Evolutionary conservation across 2,329 filamentous ascomycete species (phyloP), one percentile per base, ranked within the genome.

Genomic region (Phyllosticta capitalensis): DNA sequence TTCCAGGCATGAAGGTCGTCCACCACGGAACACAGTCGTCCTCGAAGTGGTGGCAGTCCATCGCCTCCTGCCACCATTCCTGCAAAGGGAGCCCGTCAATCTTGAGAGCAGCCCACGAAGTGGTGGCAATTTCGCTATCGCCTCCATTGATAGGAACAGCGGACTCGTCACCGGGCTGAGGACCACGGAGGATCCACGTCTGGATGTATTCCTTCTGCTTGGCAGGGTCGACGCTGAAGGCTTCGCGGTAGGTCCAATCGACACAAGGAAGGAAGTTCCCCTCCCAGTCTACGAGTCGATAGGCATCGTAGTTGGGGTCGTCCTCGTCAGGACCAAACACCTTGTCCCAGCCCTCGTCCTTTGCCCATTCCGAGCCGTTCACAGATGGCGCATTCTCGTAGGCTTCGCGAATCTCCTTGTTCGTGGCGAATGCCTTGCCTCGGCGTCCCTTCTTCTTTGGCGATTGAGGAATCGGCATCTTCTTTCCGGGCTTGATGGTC

Each of bases 251-350:
- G 30, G 30, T 38, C 30, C 30, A 38, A 38, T 38, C 30, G 30
- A 38, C 30, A 21, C 79, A 70, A 2, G 78, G 77, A 24, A 75
- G 67, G 68, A 74, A 75, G 7, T 75, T 68, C 12, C 78, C 77
- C 55, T 76, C 70, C 74, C 75, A 81, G 59, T 77, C 77, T 4
- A 68, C 61, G 1, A 77, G 65, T 59, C 72, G 69, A 59, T 68
- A 68, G 54, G 72, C 63, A 26, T 73, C 70, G 52, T 61, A 50
- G 10, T 61, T n/a, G n/a, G 54, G 51, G 19, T 53, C 55, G 19
- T 24, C 38, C 24, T 26, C 30, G 5, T 33, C 48, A 7, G 30
- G 12, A 9, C 53, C 54, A 26, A 45, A 55, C 19, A 19, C 52
- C 24, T 52, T 52, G 17, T 52, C 30, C 30, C 30, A 38, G 9